Conservation (phyloP, 164 flowering plant genomes). For the Annona squamosa region DNA sequence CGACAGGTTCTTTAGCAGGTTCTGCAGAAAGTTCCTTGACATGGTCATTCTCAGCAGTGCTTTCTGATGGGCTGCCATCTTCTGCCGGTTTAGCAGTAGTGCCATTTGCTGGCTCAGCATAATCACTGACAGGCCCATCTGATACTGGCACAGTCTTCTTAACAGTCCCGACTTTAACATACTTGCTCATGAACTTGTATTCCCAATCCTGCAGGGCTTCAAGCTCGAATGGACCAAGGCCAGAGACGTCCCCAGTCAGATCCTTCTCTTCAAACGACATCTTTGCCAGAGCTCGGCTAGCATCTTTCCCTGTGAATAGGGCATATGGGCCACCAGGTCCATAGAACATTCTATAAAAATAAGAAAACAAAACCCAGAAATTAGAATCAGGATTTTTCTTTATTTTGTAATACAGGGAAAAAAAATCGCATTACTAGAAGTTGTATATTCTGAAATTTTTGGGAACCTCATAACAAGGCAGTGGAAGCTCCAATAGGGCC, state of each 20-base stretch:
- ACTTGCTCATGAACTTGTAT: conserved; percentile 94
- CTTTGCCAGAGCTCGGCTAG: conserved; percentile 95
- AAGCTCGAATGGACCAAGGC: conserved; percentile 86
- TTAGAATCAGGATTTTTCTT: background rate
- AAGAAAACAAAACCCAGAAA: background rate
- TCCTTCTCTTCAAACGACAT: conserved; percentile 95
- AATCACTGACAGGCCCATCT: conserved; percentile 26
- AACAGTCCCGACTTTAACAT: conserved; percentile 80
- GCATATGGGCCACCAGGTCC: conserved; percentile 99
- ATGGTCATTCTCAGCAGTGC: conserved; percentile 7
- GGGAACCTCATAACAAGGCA: too few relatives aligned
- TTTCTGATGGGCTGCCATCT: conserved; percentile 17
- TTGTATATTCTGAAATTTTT: too few relatives aligned
- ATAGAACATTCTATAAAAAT: conserved; percentile 72
- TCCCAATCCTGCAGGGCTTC: conserved; percentile 99
- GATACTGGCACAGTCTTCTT: conserved; percentile 33
- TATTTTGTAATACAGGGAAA: background rate
- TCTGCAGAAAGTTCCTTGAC: conserved; percentile 11
- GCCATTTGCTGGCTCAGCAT: conserved; percentile 18
- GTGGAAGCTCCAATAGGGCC: too few relatives aligned
- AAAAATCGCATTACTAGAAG: too few relatives aligned
- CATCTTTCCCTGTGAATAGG: conserved; percentile 91
- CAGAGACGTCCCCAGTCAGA: conserved; percentile 81
- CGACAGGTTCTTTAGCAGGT: too few relatives aligned
- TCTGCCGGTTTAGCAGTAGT: conserved; percentile 25